Evolutionary conservation across 352 stramenopile genomes (phyloP).

Genomic region (Phytophthora sansomeana): DNA sequence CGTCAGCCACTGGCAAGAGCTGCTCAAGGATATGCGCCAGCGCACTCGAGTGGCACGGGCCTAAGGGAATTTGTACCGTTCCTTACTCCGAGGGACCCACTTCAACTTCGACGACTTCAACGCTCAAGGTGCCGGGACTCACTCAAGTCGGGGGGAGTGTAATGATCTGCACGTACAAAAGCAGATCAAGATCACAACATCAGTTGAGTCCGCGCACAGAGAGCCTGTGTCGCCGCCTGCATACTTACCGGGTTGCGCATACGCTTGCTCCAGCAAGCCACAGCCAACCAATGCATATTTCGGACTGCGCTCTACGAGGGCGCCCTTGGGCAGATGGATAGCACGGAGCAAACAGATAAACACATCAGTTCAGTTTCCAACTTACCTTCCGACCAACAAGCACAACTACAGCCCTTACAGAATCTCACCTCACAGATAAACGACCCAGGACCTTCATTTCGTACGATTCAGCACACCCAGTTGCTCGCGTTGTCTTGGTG

Average conservation of each 20-base stretch:
- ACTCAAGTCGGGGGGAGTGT: constrained; percentile 5
- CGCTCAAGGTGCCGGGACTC: not conserved
- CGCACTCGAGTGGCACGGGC: not conserved
- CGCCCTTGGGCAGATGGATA: too few species aligned
- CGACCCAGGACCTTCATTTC: too few species aligned
- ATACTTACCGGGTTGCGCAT: constrained; percentile 8
- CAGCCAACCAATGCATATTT: too few species aligned
- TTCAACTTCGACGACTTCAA: constrained; percentile 5
- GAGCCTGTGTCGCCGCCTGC: not conserved
- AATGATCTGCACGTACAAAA: constrained; percentile 4
- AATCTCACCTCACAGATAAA: too few species aligned
- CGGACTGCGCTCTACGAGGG: too few species aligned
- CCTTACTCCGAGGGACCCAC: not conserved
- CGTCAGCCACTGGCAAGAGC: constrained; percentile 3
- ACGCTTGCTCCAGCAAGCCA: too few species aligned
- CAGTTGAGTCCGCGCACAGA: not conserved
- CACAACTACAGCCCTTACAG: too few species aligned
- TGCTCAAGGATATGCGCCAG: constrained; percentile 1
- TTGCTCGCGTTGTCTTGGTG: too few species aligned
- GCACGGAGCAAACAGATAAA: too few species aligned
- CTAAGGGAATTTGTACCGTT: constrained; percentile 3
- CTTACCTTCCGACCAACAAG: too few species aligned
- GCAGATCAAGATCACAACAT: not conserved
- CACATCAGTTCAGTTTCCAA: too few species aligned
- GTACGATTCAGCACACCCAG: too few species aligned